Evolutionary conservation across 768 basidiomycete genomes (phyloP), one percentile per base, ranked within the genome.

Genomic region (Pluteus cervinus): DNA sequence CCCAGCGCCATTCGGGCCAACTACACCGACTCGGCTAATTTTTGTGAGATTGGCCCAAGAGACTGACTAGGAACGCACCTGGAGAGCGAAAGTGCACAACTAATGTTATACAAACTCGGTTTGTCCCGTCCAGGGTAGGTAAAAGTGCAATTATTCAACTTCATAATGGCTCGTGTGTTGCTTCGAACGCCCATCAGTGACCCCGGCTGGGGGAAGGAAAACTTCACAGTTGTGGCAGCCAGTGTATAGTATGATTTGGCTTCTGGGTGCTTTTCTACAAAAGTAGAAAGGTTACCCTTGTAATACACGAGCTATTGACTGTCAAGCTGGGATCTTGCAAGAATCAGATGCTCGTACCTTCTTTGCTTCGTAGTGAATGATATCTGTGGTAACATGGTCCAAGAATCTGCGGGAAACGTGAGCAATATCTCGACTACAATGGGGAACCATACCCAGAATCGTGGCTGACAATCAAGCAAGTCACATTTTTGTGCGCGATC

Each of bases 231-330:
- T 39, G 86, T 91, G 5, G 91, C 93, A 23, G 88, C 83, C 16
- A 98, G 79, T 23, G 90, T 93, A 69, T 97, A 98, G 72, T 96
- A 98, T 2, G 92, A 90, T 65, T 81, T 89, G 24, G 92, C 94
- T 55, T 92, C 86, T 3, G 93, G 93, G 47, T 91, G 88, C 46
- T 78, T 75, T 52, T 76, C 82, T 37, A 96, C 93, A 58, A 98
- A 97, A 21, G 75, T 64, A 26, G 88, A 88, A 23, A 98, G 76
- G 62, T 94, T 94, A 40, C 93, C 93, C 22, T 76, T 80, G 62
- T 97, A 97, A 66, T 91, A 94, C 30, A 82, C 89, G 46, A 98
- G 81, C 84, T 89, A 48, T 18, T 38, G 40, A 16, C 24, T 37
- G 12, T 24, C 37, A 34, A 39, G 28, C 18, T 43, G 16, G 49